These are phyloP conservation scores for Leccinum pallidistipes DNA, from an alignment of 1,284 basidiomycete genomes.

Conservation along the genomic window DNA sequence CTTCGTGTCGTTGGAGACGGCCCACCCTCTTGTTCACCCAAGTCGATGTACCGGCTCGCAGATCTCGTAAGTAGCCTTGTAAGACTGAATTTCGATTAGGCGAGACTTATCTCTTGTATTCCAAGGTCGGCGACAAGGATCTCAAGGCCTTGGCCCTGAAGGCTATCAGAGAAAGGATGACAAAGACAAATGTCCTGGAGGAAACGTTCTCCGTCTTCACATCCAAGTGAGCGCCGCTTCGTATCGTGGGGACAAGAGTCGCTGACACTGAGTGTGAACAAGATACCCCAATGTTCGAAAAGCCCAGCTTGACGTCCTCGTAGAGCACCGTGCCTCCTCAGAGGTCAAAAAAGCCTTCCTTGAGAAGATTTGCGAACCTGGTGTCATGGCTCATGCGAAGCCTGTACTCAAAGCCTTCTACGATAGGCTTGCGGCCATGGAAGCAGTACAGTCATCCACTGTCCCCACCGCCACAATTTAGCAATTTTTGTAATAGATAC, in stretches of 20 bases:
- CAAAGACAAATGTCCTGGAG: conserved; percentile 26
- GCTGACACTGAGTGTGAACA: conserved; percentile 13
- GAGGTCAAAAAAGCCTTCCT: conserved; percentile 21
- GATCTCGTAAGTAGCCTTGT: conserved; percentile 19
- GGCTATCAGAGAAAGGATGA: conserved; percentile 25
- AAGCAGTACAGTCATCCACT: no score
- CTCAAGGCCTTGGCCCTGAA: conserved; percentile 23
- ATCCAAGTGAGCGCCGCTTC: conserved; percentile 22
- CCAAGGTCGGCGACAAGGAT: conserved; percentile 20
- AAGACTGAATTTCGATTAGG: not conserved
- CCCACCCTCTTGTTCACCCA: conserved; percentile 30
- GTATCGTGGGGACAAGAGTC: not conserved
- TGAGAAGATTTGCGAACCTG: conserved; percentile 9
- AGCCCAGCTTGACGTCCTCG: conserved; percentile 17
- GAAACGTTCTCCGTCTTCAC: conserved; percentile 34
- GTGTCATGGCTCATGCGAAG: conserved; percentile 20
- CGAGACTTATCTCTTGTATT: not conserved
- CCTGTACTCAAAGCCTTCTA: conserved; percentile 22
- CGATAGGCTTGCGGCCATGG: conserved; percentile 15
- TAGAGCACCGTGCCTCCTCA: conserved; percentile 5
- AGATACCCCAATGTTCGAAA: conserved; percentile 25
- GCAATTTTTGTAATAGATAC: no score
- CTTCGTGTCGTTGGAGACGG: conserved; percentile 1
- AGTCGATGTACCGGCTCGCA: conserved; percentile 35
- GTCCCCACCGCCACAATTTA: no score